Evolutionary conservation across 2,329 filamentous ascomycete genomes (phyloP), one percentile per base, ranked within the genome.

Genomic region (Didymella keratinophila): DNA sequence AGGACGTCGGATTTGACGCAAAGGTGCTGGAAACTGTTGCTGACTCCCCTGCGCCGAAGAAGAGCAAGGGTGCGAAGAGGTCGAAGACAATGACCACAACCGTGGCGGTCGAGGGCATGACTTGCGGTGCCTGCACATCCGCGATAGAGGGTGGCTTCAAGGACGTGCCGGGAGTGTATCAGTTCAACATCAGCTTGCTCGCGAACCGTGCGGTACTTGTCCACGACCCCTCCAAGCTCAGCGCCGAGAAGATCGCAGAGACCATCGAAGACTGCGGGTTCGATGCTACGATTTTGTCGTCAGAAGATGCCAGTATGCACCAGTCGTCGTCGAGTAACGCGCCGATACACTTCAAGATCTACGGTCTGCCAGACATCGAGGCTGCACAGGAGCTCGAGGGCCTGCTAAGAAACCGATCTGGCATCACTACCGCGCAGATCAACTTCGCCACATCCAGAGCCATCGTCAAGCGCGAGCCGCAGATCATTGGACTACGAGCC

Each of bases 91-190:
- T 89, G 56, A 91, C 87, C 0, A 97, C 93, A 0, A 98, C 93
- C 0, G 84, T 99, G 18, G 88, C 91, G 4, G 91, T 99, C 53
- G 92, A 95, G 66, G 95, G 95, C 49, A 99, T 99, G 95, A 99
- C 95, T 1, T 98, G 95, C 73, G 94, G 94, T 21, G 92, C 95
- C 41, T 99, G 95, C 78, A 98, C 95, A 0, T 94, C 94, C 1
- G 93, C 94, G 6, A 88, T 98, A 1, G 91, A 97, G 71, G 84
- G 86, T 49, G 92, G 90, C 3, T 95, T 99, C 78, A 86, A 87
- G 65, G 86, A 85, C 62, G 78, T 94, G 2, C 87, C 90, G 10
- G 95, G 95, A 21, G 78, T 98, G 16, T 73, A 92, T 55, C 91
- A 93, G 65, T 97, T 98, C 82, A 97, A 97, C 73, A 96, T 99